phyloP scores from a whole-genome alignment of 148 eudicot genomes.

The Amaranthus cruentus region DNA sequence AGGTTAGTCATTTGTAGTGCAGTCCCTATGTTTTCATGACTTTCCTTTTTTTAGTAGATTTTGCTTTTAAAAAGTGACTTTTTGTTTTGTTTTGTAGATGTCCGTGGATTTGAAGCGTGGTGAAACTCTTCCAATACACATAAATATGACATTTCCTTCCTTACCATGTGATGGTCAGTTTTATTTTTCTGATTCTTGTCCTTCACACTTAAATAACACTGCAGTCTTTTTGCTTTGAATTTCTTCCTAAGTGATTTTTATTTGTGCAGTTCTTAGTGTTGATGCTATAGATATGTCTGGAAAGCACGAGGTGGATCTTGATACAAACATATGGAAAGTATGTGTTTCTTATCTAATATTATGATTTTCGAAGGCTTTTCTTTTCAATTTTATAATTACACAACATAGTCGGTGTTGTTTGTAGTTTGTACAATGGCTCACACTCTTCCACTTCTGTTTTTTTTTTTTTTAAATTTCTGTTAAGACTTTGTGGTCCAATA shows the following conservation, averaged over 20 bases:
- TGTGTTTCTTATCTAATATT: constrained; percentile 15
- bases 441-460: not conserved
- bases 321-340: constrained; percentile 98
- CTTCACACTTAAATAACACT: not conserved
- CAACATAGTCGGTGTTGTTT: not conserved
- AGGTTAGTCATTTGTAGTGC: constrained; percentile 44
- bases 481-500: not conserved
- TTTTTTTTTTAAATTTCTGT: not conserved
- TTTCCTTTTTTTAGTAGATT: constrained; percentile 8
- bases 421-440: not conserved
- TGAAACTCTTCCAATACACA: constrained; percentile 97
- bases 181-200: constrained; percentile 7
- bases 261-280: constrained; percentile 77
- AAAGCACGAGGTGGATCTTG: constrained; percentile 99
- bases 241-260: constrained; percentile 6
- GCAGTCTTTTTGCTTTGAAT: not conserved
- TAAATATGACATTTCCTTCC: constrained; percentile 94
- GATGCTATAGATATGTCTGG: constrained; percentile 99
- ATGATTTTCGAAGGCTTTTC: not conserved
- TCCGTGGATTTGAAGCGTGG: constrained; percentile 94
- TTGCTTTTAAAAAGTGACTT: not conserved
- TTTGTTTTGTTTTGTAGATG: constrained; percentile 53
- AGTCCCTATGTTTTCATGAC: constrained; percentile 1
- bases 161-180: constrained; percentile 91
- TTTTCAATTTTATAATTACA: constrained; percentile 3